Base-by-base conservation (phyloP, 2,329 filamentous ascomycete species). In the Hypocreales sp. region DNA sequence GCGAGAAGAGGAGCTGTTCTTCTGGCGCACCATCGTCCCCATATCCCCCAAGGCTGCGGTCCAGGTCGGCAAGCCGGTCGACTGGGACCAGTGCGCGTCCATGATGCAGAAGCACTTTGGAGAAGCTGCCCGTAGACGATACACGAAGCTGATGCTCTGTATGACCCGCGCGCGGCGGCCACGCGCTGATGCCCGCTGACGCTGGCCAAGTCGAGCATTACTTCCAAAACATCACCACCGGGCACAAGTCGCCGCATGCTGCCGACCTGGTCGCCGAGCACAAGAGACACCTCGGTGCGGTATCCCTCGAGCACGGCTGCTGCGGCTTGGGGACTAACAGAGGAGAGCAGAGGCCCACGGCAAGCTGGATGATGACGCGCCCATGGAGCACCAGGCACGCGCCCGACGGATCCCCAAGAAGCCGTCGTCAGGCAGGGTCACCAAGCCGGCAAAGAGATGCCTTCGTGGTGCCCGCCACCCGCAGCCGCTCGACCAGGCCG, bases 1-100 rank as follows among this genome's bases (percentile, higher is more conserved):
- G 0, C 31, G 31, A 0, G 42, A 52, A 1, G 65, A 70, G 33
- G 65, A 70, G 41, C 30, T 38, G 2, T 44, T 56, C 34, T 68
- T 67, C 38, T 70, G 64, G 65, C 42, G 43, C 7, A 35, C 36
- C 3, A 40, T 55, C 15, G 39, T 62, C 2, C 47, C 53, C 1
- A 38, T 42, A 6, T 61, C 57, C 0, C 40, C 46, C 3, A 55
- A 51, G 28, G 41, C 45, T 18, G 40, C 43, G 5, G 39, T 17
- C 31, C 35, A 5, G 18, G 28, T 8, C 8, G 24, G 23, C 13
- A 17, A 22, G 17, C 23, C 20, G 3, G 10, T 44, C 14, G 47
- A 44, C 26, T 63, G 58, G 58, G 41, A 45, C 2, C 28, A 47
- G 8, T 49, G 57, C 14, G 54, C 54, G 4, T 27, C 28, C 1